Percentiles rank a stretch among this genome's conserved stretches.
Conservation (phyloP, 371 early-diverging fungal species). For the Syncephalastrum sp. region DNA sequence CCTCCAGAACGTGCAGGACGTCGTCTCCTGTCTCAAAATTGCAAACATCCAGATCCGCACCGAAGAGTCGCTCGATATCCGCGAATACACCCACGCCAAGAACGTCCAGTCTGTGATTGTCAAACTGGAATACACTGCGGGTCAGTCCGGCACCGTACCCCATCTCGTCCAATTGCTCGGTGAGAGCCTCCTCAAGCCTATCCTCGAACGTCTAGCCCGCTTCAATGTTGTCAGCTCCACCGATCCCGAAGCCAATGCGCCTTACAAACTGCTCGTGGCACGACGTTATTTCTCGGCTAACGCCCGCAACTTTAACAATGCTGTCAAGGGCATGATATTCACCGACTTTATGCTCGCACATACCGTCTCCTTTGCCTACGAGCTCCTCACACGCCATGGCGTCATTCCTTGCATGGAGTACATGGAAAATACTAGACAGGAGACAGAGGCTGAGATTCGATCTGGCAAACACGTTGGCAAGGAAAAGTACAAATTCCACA, state of each 20-base stretch:
- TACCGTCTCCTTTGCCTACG: slow-evolving; percentile 50
- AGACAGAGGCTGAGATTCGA: slow-evolving; percentile 9
- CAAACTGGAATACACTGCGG: slow-evolving; percentile 57
- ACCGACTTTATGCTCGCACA: slow-evolving; percentile 41
- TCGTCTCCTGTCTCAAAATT: slow-evolving; percentile 77
- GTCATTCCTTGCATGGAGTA: slow-evolving; percentile 55
- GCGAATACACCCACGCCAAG: slow-evolving; percentile 70
- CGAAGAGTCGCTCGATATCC: slow-evolving; percentile 87
- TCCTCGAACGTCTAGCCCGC: slow-evolving; percentile 46
- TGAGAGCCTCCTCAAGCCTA: slow-evolving; percentile 40
- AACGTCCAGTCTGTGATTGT: slow-evolving; percentile 65
- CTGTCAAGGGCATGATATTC: slow-evolving; percentile 28
- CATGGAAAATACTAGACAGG: slow-evolving; percentile 21
- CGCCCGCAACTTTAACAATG: slow-evolving; percentile 22
- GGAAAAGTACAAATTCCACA: slow-evolving; percentile 15
- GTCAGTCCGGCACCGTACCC: slow-evolving; percentile 42
- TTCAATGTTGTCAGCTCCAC: slow-evolving; percentile 40
- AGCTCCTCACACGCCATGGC: slow-evolving; percentile 62
- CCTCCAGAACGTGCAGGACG: slow-evolving; percentile 73
- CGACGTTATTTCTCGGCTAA: slow-evolving; percentile 37
- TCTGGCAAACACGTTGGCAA: slow-evolving; percentile 23
- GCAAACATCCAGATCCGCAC: slow-evolving; percentile 82
- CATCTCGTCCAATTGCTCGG: slow-evolving; percentile 26
- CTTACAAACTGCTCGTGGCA: slow-evolving; percentile 47
- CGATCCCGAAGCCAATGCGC: slow-evolving; percentile 40